Conservation (phyloP, 495 filamentous ascomycete species). For the Neurospora sp. region DNA sequence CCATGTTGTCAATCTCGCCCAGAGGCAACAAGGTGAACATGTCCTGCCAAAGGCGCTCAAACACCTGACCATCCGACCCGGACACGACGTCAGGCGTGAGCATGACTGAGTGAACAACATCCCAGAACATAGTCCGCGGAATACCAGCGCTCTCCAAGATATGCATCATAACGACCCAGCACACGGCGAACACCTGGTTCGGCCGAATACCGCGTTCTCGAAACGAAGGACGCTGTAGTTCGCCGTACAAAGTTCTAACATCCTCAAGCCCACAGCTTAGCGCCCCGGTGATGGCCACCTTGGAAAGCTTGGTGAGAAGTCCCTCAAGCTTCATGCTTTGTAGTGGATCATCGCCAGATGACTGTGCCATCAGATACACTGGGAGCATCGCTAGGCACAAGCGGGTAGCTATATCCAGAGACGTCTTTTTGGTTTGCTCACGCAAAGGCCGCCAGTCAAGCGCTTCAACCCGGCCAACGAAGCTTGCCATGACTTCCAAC, state of each 20-base stretch:
- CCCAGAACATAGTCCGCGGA: constrained; percentile 46
- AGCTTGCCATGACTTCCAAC: constrained; percentile 32
- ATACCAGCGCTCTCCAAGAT: constrained; percentile 40
- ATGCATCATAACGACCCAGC: constrained; percentile 57
- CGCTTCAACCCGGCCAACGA: constrained; percentile 26
- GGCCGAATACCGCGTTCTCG: constrained; percentile 59
- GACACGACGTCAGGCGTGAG: constrained; percentile 19
- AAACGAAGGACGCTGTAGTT: constrained; percentile 41
- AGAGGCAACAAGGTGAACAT: constrained; percentile 68
- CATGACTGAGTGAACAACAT: constrained; percentile 41
- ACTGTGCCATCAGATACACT: constrained; percentile 22
- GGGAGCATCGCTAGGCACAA: constrained; percentile 13
- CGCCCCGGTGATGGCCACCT: constrained; percentile 30
- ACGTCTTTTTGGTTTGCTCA: constrained; percentile 1
- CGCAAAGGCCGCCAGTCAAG: constrained; percentile 3
- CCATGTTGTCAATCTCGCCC: constrained; percentile 60
- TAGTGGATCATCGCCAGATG: constrained; percentile 14
- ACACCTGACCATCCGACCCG: constrained; percentile 35
- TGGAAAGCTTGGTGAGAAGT: constrained; percentile 27
- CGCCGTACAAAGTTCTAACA: constrained; percentile 52
- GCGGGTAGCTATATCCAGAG: constrained; percentile 9
- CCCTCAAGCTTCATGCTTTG: constrained; percentile 32
- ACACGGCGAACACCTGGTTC: constrained; percentile 46
- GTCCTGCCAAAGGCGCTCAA: constrained; percentile 66
- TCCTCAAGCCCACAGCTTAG: constrained; percentile 37